A percentile compares a stretch with the other conserved stretches of the same genome.
Evolutionary conservation across 2,329 filamentous ascomycete genomes (phyloP).

Genomic region (Paracoccidioides brasiliensis): DNA sequence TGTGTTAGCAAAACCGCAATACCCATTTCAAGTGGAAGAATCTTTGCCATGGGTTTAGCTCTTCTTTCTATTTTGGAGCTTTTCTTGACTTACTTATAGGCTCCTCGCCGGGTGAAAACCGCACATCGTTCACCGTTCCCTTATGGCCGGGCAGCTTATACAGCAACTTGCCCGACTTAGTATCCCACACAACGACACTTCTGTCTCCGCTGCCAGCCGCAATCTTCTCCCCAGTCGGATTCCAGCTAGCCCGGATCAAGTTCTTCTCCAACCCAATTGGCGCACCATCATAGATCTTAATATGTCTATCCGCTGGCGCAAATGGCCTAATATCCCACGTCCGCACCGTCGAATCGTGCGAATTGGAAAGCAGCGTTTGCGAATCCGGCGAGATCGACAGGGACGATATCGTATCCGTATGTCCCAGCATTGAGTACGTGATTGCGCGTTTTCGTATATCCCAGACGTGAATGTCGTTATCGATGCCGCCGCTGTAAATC

Average conservation of each 20-base stretch:
- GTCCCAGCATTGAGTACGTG: slow-evolving; percentile 75
- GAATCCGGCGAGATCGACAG: slow-evolving; percentile 85
- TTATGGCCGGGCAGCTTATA: slow-evolving; percentile 95
- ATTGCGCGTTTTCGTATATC: slow-evolving; percentile 84
- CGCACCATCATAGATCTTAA: slow-evolving; percentile 87
- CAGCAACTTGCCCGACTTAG: slow-evolving; percentile 71
- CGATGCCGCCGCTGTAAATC: slow-evolving; percentile 85
- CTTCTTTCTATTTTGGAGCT: slow-evolving; percentile 34
- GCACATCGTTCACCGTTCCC: slow-evolving; percentile 86
- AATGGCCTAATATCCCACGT: slow-evolving; percentile 97
- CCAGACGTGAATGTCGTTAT: slow-evolving; percentile 97
- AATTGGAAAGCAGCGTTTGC: slow-evolving; percentile 78
- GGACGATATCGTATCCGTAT: slow-evolving; percentile 84
- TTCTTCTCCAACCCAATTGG: slow-evolving; percentile 82
- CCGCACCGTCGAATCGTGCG: slow-evolving; percentile 83
- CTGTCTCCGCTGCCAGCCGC: slow-evolving; percentile 82
- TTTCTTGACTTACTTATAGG: slow-evolving; percentile 60
- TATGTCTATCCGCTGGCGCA: slow-evolving; percentile 70
- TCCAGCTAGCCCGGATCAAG: slow-evolving; percentile 80
- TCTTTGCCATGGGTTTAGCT: neutral
- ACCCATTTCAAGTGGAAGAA: neutral
- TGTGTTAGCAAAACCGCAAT: slow-evolving; percentile 11
- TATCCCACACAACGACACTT: slow-evolving; percentile 84
- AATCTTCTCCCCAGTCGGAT: slow-evolving; percentile 70
- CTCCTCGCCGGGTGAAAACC: slow-evolving; percentile 73